phyloP scores from a whole-genome alignment of 1,139 yeast genomes.

The Scheffersomyces stambukii region DNA sequence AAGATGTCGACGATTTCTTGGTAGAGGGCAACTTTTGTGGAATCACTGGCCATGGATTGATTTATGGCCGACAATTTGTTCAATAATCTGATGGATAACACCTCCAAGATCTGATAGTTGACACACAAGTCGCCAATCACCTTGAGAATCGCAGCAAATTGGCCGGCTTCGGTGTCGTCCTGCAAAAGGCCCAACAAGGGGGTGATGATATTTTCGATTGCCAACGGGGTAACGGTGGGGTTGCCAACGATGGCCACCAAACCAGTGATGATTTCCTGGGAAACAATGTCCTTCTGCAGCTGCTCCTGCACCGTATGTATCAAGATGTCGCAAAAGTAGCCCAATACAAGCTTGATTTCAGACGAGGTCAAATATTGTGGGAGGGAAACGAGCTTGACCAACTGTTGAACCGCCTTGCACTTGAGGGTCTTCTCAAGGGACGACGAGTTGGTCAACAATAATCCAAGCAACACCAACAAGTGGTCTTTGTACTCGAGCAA shows the following conservation, averaged over 20 bases:
- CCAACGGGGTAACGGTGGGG: conserved; percentile 9
- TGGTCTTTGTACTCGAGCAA: conserved; percentile 51
- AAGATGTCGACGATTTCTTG: conserved; percentile 22
- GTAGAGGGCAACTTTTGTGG: conserved; percentile 10
- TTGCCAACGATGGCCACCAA: conserved; percentile 43
- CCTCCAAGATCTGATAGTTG: conserved; percentile 45
- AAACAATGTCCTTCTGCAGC: conserved; percentile 30
- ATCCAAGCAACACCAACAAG: conserved; percentile 60
- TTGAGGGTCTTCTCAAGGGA: conserved; percentile 64
- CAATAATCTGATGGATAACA: conserved; percentile 45
- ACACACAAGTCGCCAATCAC: conserved; percentile 44
- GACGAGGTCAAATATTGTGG: conserved; percentile 42
- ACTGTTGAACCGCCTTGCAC: conserved; percentile 60
- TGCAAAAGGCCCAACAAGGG: conserved; percentile 60
- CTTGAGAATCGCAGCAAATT: conserved; percentile 31
- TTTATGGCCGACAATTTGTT: conserved; percentile 31
- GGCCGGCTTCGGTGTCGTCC: conserved; percentile 38
- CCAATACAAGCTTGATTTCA: conserved; percentile 62
- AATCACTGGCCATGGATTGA: conserved; percentile 10
- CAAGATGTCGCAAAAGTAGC: conserved; percentile 62
- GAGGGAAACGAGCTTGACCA: conserved; percentile 50
- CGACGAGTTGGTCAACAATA: conserved; percentile 63
- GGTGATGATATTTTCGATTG: conserved; percentile 44
- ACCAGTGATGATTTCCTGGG: conserved; percentile 42
- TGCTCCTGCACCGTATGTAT: conserved; percentile 30